Conservation (phyloP, 2,329 filamentous ascomycete genomes). For the Paecilomyces niveus region DNA sequence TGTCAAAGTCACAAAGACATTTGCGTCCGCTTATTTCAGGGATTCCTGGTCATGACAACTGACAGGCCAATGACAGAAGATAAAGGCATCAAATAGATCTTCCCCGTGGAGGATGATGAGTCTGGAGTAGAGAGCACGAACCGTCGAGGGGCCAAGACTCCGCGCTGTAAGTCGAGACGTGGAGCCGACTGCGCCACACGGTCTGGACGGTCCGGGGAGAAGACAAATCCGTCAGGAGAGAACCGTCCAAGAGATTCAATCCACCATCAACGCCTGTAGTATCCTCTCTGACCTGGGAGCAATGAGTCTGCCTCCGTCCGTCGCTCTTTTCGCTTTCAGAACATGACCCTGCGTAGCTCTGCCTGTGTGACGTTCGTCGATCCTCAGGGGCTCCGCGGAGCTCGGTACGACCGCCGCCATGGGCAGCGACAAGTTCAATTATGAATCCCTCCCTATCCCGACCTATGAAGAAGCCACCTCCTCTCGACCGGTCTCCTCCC, state of each 20-base stretch:
- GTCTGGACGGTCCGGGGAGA: background rate
- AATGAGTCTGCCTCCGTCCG: conserved; percentile 22
- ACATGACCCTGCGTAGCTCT: conserved; percentile 30
- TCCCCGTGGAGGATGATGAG: background rate
- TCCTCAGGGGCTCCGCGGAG: conserved; percentile 25
- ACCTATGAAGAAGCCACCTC: conserved; percentile 75
- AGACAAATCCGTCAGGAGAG: background rate
- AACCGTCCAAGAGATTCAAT: background rate
- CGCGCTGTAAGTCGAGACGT: background rate
- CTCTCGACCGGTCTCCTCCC: conserved; percentile 47
- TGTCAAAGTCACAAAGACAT: too few relatives aligned
- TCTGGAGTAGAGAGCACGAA: background rate
- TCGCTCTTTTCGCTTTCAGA: conserved; percentile 26
- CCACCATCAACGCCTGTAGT: background rate
- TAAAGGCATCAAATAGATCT: background rate
- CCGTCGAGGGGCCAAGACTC: background rate
- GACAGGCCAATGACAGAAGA: too few relatives aligned
- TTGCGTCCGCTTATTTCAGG: too few relatives aligned
- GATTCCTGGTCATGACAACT: too few relatives aligned
- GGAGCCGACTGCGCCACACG: background rate
- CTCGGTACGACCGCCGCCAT: conserved; percentile 25
- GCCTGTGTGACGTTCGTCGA: conserved; percentile 19
- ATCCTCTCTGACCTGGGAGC: background rate
- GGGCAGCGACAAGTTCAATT: conserved; percentile 50
- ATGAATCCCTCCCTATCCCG: conserved; percentile 65